Base-by-base conservation (phyloP, 352 stramenopile species). In the Pythium dissotocum region DNA sequence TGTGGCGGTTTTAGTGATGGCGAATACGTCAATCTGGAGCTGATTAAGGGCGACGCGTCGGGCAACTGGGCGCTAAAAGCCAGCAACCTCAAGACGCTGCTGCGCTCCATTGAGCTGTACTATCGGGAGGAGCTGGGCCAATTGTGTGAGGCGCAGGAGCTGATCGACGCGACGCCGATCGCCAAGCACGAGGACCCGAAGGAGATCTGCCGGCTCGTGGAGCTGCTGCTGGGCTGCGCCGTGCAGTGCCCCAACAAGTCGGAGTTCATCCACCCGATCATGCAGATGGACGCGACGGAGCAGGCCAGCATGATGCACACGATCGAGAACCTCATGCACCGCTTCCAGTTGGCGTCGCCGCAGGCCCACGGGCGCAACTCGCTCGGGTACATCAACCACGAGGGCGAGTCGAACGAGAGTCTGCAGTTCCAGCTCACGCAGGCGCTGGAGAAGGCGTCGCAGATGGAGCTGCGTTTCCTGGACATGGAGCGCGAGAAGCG, bases 241-340 rank as follows among this genome's bases (percentile, higher is more conserved):
- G 87, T 95, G 26, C 87, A 95, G 59, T 88, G 85, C 56, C 84
- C 80, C 3, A 88, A 77, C 72, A 87, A 89, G 35, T 90, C 85
- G 21, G 85, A 91, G 62, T 95, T 93, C 71, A 93, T 95, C 66
- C 82, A 91, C 65, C 77, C 81, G 59, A 95, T 95, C 72, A 86
- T 95, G 80, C 75, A 87, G 65, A 90, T 95, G 82, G 80, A 87
- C 26, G 71, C 83, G 35, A 85, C 79, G 2, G 85, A 88, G 70
- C 87, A 95, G 65, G 82, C 82, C 32, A 91, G 83, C 61, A 77
- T 95, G 60, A 95, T 95, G 87, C 83, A 89, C 71, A 76, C 87
- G 33, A 93, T 95, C 58, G 87, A 95, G 65, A 87, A 86, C 48
- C 76, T 95, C 57, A 93, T 93, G 85, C 83, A 84, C 46, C 85